A percentile compares a stretch with the other conserved stretches of the same genome.
Conservation (phyloP, 2,329 filamentous ascomycete genomes). For the Epicoccum sorghinum region DNA sequence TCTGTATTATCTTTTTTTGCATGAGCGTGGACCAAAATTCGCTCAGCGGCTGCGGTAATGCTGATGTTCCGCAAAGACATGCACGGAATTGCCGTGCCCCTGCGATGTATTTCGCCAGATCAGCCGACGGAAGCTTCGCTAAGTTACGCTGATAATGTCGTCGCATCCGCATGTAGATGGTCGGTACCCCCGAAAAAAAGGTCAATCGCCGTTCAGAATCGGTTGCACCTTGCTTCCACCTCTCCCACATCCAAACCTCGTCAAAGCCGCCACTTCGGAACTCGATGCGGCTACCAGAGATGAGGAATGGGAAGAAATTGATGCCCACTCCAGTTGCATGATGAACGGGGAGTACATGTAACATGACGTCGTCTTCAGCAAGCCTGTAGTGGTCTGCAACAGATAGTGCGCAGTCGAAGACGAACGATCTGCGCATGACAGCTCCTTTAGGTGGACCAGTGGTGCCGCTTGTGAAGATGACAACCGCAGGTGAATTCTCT, state of each 20-base stretch:
- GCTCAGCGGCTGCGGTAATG: slow-evolving; percentile 57
- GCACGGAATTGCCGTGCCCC: slow-evolving; percentile 52
- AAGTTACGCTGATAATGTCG: slow-evolving; percentile 46
- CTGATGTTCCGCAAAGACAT: slow-evolving; percentile 55
- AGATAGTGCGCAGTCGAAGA: slow-evolving; percentile 43
- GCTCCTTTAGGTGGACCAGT: slow-evolving; percentile 55
- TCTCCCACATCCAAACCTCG: slow-evolving; percentile 43
- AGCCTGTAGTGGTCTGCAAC: slow-evolving; percentile 44
- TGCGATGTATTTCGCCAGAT: slow-evolving; percentile 49
- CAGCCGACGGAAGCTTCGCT: slow-evolving; percentile 32
- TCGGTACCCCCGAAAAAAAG: slow-evolving; percentile 46
- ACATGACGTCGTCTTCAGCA: slow-evolving; percentile 39
- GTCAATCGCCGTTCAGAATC: slow-evolving; percentile 33
- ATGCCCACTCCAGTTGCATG: slow-evolving; percentile 46
- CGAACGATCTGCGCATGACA: slow-evolving; percentile 52
- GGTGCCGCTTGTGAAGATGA: slow-evolving; percentile 57
- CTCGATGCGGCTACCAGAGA: slow-evolving; percentile 42
- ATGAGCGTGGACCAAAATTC: slow-evolving; percentile 57
- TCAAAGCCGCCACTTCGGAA: slow-evolving; percentile 47
- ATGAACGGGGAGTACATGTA: slow-evolving; percentile 46
- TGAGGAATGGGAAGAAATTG: slow-evolving; percentile 45
- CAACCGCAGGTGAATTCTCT: slow-evolving; percentile 50
- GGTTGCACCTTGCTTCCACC: slow-evolving; percentile 39
- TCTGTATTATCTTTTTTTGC: slow-evolving; percentile 51
- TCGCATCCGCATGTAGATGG: slow-evolving; percentile 47